Evolutionary conservation across 495 filamentous ascomycete species (phyloP).

Genomic region (Aspergillus asperescens): DNA sequence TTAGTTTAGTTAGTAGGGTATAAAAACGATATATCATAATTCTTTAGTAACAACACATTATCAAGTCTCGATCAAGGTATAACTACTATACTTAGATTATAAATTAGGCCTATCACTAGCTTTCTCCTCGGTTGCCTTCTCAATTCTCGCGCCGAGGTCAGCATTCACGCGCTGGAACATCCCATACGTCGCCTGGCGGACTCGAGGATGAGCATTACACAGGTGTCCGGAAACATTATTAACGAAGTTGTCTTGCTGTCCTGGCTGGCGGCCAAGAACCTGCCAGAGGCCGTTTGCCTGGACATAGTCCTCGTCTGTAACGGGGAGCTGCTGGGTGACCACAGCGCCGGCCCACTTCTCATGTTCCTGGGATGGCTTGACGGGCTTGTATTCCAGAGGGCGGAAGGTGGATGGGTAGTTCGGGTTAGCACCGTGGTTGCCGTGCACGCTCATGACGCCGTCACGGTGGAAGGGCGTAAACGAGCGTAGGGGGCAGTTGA

Average conservation of each 20-base stretch:
- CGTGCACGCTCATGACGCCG: slow-evolving; percentile 61
- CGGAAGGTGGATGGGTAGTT: slow-evolving; percentile 65
- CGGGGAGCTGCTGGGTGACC: slow-evolving; percentile 39
- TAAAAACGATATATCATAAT: no score
- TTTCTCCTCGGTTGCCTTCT: slow-evolving; percentile 40
- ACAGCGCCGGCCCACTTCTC: slow-evolving; percentile 55
- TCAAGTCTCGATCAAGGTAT: no score
- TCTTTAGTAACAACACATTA: no score
- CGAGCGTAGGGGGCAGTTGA: slow-evolving; percentile 63
- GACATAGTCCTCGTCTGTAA: slow-evolving; percentile 58
- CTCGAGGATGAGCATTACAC: slow-evolving; percentile 43
- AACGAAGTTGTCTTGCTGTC: slow-evolving; percentile 65
- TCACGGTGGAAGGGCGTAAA: slow-evolving; percentile 76
- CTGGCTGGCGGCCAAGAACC: slow-evolving; percentile 54
- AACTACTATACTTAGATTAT: slow-evolving; percentile 22
- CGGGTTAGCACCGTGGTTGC: slow-evolving; percentile 66
- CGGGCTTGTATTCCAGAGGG: slow-evolving; percentile 49
- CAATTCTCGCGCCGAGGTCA: slow-evolving; percentile 40
- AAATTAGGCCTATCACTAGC: slow-evolving; percentile 26
- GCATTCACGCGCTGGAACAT: slow-evolving; percentile 42
- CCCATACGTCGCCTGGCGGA: slow-evolving; percentile 54
- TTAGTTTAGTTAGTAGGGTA: no score
- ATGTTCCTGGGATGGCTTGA: slow-evolving; percentile 56
- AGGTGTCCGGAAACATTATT: slow-evolving; percentile 54
- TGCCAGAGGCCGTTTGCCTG: slow-evolving; percentile 62